phyloP scores from a whole-genome alignment of 2,329 filamentous ascomycete genomes.

The Fusarium guadeloupense region DNA sequence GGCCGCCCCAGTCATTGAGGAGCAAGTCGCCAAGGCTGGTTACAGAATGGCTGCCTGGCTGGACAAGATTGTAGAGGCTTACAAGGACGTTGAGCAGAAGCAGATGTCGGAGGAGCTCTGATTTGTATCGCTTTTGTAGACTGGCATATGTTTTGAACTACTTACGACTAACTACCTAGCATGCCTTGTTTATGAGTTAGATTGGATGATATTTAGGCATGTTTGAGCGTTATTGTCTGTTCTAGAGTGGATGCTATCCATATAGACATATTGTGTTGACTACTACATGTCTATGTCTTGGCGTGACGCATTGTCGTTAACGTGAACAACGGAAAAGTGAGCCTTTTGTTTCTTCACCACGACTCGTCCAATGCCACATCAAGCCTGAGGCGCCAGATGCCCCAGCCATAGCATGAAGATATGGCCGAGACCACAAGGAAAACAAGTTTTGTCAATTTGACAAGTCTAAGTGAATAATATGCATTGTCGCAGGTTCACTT shows the following conservation, averaged over 20 bases:
- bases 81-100: constrained; percentile 37
- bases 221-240: not conserved
- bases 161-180: not conserved
- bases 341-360: constrained; percentile 3
- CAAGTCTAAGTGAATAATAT: constrained; percentile 5
- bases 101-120: constrained; percentile 46
- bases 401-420: not conserved
- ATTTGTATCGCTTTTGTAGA: not conserved
- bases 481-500: constrained; percentile 20
- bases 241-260: too few species aligned
- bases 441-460: constrained; percentile 4
- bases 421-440: constrained; percentile 15
- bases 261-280: too few species aligned
- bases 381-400: constrained; percentile 20
- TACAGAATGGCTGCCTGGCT: constrained; percentile 75
- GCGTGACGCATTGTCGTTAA: too few species aligned
- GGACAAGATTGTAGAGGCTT: constrained; percentile 65
- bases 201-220: not conserved
- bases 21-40: constrained; percentile 73
- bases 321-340: too few species aligned
- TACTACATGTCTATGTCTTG: too few species aligned
- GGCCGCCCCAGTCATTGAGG: constrained; percentile 71
- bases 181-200: not conserved
- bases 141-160: not conserved
- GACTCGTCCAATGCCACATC: constrained; percentile 16